Evolutionary conservation across 805 yeast genomes (phyloP), one percentile per base, ranked within the genome.

Genomic region (Barnettozyma populi): DNA sequence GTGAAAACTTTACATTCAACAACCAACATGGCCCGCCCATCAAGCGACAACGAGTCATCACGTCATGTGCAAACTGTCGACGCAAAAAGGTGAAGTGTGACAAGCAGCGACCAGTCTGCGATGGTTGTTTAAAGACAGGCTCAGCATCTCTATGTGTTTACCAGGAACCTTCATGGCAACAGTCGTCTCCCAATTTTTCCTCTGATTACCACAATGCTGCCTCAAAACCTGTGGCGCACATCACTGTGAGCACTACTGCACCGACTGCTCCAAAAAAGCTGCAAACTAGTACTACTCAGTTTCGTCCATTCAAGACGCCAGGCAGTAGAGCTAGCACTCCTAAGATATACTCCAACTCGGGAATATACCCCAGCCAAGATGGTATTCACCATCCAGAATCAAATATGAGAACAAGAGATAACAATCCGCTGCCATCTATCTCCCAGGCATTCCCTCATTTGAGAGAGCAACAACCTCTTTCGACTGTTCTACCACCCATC

Each of bases 141-240:
- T 75, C 71, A 10, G 70, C 70, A 9, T 75, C 71, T 50, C 59
- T 71, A 16, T 78, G 82, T 47, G 71, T 70, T 27, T 78, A 78
- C 52, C 68, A 76, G 57, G 81, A 76, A 52, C 84, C 81, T 32
- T 68, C 73, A 20, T 78, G 84, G 84, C 78, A 71, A 59, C 59
- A 83, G 50, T 74, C 68, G 20, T 54, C 67, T 11, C 43, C 21
- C 8, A 21, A 47, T 6, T 21, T 51, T 1, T 42, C 47, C 9
- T 31, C 44, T 1, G 50, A 59, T 39, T 60, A 59, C 34, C 45
- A 46, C 13, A 29, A 29, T 24, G 32, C 34, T 16, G 63, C 64
- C 4, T 62, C 64, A 7, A 41, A 43, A 2, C 64, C 64, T 0
- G 45, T 59, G 54, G 63, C 61, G 4, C 57, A 54, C 37, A 57